Conservation (phyloP, 768 basidiomycete species). For the Tylopilus vinaceipallidus region DNA sequence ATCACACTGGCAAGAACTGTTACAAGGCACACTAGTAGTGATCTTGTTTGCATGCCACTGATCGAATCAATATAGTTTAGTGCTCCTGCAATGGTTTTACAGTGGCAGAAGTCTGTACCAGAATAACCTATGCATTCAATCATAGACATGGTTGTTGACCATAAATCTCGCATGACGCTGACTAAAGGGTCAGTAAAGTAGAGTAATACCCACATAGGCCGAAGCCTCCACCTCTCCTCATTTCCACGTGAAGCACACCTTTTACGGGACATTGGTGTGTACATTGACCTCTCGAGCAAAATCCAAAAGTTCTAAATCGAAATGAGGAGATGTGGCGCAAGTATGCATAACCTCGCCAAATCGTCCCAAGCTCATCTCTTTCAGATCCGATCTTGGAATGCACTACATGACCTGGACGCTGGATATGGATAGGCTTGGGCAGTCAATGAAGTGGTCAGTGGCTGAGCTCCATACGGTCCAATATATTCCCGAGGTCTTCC, state of each 20-base stretch:
- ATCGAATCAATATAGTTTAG: too few species aligned
- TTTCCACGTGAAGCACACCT: not conserved
- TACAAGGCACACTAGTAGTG: too few species aligned
- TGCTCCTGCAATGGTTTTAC: too few species aligned
- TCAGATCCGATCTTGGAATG: not conserved
- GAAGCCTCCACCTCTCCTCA: not conserved
- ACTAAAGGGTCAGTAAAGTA: not conserved
- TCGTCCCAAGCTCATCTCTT: not conserved
- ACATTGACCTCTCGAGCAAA: not conserved
- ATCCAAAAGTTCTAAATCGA: not conserved
- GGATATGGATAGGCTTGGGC: not conserved
- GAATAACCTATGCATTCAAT: too few species aligned
- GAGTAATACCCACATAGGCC: too few species aligned
- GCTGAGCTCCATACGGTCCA: not conserved
- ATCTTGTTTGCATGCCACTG: too few species aligned
- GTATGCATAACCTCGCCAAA: too few species aligned
- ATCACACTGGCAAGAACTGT: too few species aligned
- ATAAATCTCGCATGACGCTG: too few species aligned
- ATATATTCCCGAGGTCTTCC: constrained; percentile 2
- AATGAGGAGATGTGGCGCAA: not conserved
- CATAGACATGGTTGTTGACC: too few species aligned
- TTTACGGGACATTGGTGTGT: not conserved
- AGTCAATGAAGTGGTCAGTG: constrained; percentile 1
- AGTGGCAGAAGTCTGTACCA: too few species aligned
- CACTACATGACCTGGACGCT: not conserved